Evolutionary conservation across 2,329 filamentous ascomycete species (phyloP), one percentile per base, ranked within the genome.

Genomic region (Knufia petricola): DNA sequence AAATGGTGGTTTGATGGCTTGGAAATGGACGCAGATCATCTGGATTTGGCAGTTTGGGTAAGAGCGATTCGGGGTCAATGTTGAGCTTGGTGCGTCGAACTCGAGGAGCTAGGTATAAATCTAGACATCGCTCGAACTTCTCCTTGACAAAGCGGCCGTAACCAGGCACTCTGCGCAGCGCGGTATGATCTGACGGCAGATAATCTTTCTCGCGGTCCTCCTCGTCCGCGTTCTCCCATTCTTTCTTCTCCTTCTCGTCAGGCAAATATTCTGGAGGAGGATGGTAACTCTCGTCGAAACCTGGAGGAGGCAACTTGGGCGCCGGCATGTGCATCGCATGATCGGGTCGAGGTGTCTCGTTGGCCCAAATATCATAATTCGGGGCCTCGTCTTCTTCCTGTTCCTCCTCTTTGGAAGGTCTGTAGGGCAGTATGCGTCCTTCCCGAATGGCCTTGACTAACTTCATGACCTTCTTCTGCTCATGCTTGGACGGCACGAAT

Each of bases 1-100:
- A 96, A 10, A 94, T 77, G 4, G 87, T 87, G 38, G 89, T 85
- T 59, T 86, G 90, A 7, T 87, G 81, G 0, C 89, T 95, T 12
- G 92, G 92, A 74, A 96, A 98, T 1, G 92, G 92, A 61, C 87
- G 87, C 50, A 98, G 75, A 61, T 98, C 90, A 60, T 95, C 87
- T 0, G 92, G 90, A 51, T 85, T 86, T 6, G 94, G 92, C 6
- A 98, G 75, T 65, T 95, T 95, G 10, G 92, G 90, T 30, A 98
- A 76, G 44, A 98, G 73, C 31, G 87, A 94, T 65, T 85, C 85
- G 2, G 92, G 92, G 60, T 98, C 92, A 61, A 98, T 96, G 68
- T 96, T 95, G 61, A 98, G 79, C 66, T 89, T 85, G 71, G 89
- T 95, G 65, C 94, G 85, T 52, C 90, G 81, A 49, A 98, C 81